Evolutionary conservation across 139 green algal genomes (phyloP), one percentile per base, ranked within the genome.

Genomic region (Chlamydomonas sp.): DNA sequence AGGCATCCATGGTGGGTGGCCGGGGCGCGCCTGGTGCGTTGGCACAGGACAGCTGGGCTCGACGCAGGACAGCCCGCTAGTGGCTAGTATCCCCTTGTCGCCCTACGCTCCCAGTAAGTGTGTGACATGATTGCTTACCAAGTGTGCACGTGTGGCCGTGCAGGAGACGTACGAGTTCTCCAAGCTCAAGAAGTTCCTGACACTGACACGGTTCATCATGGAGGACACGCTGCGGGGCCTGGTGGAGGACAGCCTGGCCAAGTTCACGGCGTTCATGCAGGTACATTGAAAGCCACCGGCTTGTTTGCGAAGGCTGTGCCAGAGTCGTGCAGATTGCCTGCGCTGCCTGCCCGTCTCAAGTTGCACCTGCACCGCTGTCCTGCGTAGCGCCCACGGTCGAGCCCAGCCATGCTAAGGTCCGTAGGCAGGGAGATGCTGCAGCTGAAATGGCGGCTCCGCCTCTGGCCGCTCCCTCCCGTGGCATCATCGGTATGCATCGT

Each of bases 221-320:
- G 94, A 97, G 90, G 96, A 98, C 89, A 96, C 94, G 12, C 90
- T 97, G 89, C 87, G 95, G 4, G 94, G 85, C 73, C 90, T 97
- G 77, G 89, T 95, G 61, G 90, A 96, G 80, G 91, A 91, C 78
- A 94, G 87, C 71, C 90, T 96, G 16, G 60, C 82, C 6, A 88
- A 82, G 57, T 96, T 94, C 80, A 72, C 91, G 20, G 63, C 75
- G 57, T 97, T 96, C 86, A 90, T 96, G 74, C 90, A 89, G 84
- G 80, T 78, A 59, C 31, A 49, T 49, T 49, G 31, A 49, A 49
- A 49, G 31, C 31, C 31, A 76, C 69, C 18, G 64, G 83, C 14
- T 18, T 62, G 76, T 10, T 73, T 74, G 80, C 2, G 15, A 16
- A 71, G 71, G n/a, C 72, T 14, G 17, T 61, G 72, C 31, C 63